These are phyloP conservation scores for Syncephalastrum contaminatum DNA, from an alignment of 371 early-diverging fungal genomes.

Conservation along the genomic window DNA sequence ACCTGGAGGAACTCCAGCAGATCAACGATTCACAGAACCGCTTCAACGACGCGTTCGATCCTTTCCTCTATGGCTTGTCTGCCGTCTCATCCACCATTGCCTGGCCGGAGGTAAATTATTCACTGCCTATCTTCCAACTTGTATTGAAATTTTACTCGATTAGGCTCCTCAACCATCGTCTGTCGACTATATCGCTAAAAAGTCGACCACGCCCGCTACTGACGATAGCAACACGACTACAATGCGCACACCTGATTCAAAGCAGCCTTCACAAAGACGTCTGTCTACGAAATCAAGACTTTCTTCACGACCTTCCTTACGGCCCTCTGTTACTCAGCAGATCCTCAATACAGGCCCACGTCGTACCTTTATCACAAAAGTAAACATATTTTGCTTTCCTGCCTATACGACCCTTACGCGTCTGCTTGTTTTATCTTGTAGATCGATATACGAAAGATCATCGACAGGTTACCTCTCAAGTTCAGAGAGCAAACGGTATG, in stretches of 20 bases:
- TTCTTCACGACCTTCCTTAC: not conserved
- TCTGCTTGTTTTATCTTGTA: constrained; percentile 3
- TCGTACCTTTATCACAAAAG: constrained; percentile 3
- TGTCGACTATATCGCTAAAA: not conserved
- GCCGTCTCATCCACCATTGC: constrained; percentile 23
- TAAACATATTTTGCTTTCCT: not conserved
- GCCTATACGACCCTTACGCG: too few species aligned
- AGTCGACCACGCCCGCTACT: not conserved
- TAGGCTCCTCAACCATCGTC: constrained; percentile 8
- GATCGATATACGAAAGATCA: constrained; percentile 29
- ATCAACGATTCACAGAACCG: constrained; percentile 30
- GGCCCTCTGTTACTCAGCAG: not conserved
- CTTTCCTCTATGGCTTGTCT: constrained; percentile 36
- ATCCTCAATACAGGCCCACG: constrained; percentile 6
- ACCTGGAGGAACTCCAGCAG: constrained; percentile 24
- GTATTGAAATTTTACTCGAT: not conserved
- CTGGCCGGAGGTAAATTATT: constrained; percentile 32
- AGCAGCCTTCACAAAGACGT: too few species aligned
- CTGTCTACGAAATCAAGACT: too few species aligned
- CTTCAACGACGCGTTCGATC: constrained; percentile 38
- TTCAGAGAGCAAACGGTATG: constrained; percentile 35
- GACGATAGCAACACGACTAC: not conserved
- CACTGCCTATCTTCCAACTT: too few species aligned
- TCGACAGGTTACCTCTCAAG: constrained; percentile 27
- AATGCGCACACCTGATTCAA: not conserved